Base-by-base conservation (phyloP, 2,329 filamentous ascomycete genomes). In the Tolypocladium capitatum region DNA sequence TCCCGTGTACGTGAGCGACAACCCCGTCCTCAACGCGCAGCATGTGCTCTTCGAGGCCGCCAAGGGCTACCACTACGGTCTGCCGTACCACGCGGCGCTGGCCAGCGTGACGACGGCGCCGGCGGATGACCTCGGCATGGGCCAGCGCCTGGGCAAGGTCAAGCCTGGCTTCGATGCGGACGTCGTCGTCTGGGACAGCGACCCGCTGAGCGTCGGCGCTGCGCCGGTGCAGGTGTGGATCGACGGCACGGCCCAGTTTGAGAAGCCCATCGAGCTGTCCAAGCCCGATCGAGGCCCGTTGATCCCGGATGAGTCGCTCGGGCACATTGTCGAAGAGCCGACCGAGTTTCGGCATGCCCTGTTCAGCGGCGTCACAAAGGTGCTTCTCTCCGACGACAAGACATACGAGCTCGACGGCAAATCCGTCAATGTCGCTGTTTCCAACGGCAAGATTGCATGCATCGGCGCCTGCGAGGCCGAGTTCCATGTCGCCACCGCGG, bases 1-100 rank as follows among this genome's bases (percentile, higher is more conserved):
- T 0, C 73, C 80, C 1, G 74, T 83, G 21, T 84, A 83, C 53
- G 81, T 85, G n/a, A 80, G 75, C 51, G 81, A 84, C 58, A 86
- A 85, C 58, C 82, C 82, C 0, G 80, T 84, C 0, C 62, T 84
- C 47, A 84, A 84, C 54, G 80, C 80, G 1, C 81, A 84, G 59
- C 81, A 84, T 52, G 79, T 85, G 3, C 66, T 84, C 1, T 81
- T 83, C 43, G 81, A 81, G 56, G 77, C 77, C 9, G 77, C 75
- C 44, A 80, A 79, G 61, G 74, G 64, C 2, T 76, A 76, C 54
- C 73, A 73, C 44, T 81, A 78, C 51, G 78, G 78, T 1, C 65
- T 82, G 48, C 75, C 78, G 0, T 81, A 81, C 54, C 76, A 81
- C 48, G 75, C 68, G 3, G 78, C 78, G 1, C 59, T 82, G 5